Base-by-base conservation (phyloP, 108 stramenopile species). In the Poteriospumella lacustris region DNA sequence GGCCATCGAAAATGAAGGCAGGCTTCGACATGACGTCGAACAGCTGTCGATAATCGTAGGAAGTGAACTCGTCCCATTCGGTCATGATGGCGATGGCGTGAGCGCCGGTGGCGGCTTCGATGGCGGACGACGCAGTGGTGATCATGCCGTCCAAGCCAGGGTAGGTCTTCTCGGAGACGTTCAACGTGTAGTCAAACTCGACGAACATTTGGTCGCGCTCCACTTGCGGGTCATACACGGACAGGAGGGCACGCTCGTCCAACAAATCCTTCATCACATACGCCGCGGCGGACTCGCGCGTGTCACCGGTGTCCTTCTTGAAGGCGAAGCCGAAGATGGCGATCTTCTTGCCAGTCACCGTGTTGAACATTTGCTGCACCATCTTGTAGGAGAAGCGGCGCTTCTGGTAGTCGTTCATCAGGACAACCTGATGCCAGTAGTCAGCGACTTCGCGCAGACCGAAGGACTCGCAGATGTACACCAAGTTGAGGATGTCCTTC, bases 221-320 rank as follows among this genome's bases (percentile, higher is more conserved):
- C 40, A 99, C 98, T 87, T 99, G 91, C 68, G 98, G 98, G 86
- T 99, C 98, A 80, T 93, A 99, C 43, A 99, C 90, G 77, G 90
- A 90, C 69, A 99, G 84, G 34, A 85, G 81, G 68, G 98, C 98
- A 39, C 91, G 86, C 81, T 99, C 98, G 58, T 94, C 88, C 5
- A 97, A 79, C 59, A 99, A 88, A 79, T 94, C 94, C 59, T 94
- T 91, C 28, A 92, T 88, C 28, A 99, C 94, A 83, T 96, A 97
- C 89, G 91, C 95, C 62, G 95, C 90, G 2, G 98, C 95, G 1
- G 95, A 97, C 84, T 99, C 98, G 58, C 98, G 91, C 42, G 96
- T 95, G 89, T 99, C 98, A 0, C 96, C 98, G 26, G 98, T 97
- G 86, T 99, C 97, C 88, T 95, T 96, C 94, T 99, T 99, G 93